Conservation (phyloP, 164 flowering plant genomes). For the Buxus sempervirens region DNA sequence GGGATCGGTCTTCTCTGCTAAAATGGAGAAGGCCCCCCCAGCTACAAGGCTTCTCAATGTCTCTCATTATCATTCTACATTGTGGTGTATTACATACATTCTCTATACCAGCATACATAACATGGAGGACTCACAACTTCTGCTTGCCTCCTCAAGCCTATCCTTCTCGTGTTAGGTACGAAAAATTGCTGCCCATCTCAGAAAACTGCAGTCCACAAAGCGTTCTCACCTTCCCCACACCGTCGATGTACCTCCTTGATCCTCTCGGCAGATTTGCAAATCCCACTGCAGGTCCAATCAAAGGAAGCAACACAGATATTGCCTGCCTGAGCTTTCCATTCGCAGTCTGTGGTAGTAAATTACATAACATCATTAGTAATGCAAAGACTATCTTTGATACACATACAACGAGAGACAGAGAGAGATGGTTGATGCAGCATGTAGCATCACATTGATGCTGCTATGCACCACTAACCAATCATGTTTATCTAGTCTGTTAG, state of each 20-base stretch:
- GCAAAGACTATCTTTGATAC: background rate
- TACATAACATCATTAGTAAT: conserved; percentile 10
- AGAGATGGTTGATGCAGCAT: no score
- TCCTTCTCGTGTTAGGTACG: conserved; percentile 34
- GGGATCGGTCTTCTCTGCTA: conserved; percentile 34
- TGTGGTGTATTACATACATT: conserved; percentile 27
- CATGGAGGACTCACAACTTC: conserved; percentile 10
- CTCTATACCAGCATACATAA: conserved; percentile 16
- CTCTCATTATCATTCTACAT: conserved; percentile 22
- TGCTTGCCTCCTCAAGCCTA: conserved; percentile 16
- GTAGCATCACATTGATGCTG: no score
- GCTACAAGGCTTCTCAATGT: conserved; percentile 19
- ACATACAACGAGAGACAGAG: no score
- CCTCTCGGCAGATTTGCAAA: conserved; percentile 85
- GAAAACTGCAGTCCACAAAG: conserved; percentile 68
- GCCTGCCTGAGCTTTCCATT: conserved; percentile 98
- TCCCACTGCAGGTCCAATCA: conserved; percentile 96
- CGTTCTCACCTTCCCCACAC: conserved; percentile 83
- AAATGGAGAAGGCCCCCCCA: conserved; percentile 38
- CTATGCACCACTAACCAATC: no score
- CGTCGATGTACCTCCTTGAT: conserved; percentile 85
- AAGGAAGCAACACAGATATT: conserved; percentile 90
- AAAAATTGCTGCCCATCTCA: conserved; percentile 22
- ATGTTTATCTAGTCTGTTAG: no score
- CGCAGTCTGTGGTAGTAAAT: conserved; percentile 60